phyloP scores from a whole-genome alignment of 139 green algal genomes.

The Tetradesmus obliquus region DNA sequence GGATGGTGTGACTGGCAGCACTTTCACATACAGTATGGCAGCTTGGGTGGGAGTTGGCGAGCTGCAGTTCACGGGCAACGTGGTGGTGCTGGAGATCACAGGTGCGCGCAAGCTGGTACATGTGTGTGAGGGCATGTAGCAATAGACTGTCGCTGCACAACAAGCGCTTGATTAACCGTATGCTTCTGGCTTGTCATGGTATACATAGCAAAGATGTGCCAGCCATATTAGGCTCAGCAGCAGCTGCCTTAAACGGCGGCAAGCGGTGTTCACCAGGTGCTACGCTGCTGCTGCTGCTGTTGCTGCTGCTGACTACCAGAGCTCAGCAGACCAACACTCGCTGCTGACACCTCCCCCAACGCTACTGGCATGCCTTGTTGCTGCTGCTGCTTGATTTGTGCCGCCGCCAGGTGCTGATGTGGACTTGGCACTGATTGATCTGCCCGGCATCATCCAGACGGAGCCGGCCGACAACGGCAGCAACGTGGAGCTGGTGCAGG shows the following conservation, averaged over 20 bases:
- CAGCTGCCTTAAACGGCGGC: neutral
- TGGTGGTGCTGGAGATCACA: slow-evolving; percentile 34
- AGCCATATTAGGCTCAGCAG: neutral
- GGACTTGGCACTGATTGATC: slow-evolving; percentile 26
- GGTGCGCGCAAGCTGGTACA: neutral
- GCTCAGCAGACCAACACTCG: too few relatives aligned
- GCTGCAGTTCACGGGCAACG: slow-evolving; percentile 23
- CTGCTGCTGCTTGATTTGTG: neutral
- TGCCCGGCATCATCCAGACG: slow-evolving; percentile 39
- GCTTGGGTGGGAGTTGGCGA: neutral
- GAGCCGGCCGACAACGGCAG: neutral
- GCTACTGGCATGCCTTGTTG: too few relatives aligned
- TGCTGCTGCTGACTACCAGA: too few relatives aligned
- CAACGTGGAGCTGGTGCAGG: slow-evolving; percentile 23
- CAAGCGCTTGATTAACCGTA: neutral
- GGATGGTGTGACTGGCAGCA: neutral
- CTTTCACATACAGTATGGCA: neutral
- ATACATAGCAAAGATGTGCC: too few relatives aligned
- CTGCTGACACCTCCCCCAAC: too few relatives aligned
- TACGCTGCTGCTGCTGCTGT: too few relatives aligned
- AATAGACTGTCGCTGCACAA: neutral
- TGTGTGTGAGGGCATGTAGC: neutral
- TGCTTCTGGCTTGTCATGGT: too few relatives aligned
- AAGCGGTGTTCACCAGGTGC: too few relatives aligned
- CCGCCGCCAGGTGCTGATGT: neutral